A percentile compares a stretch with the other conserved stretches of the same genome.
These are phyloP conservation scores for Isoetes taiwanensis DNA, from an alignment of 75 land plant species.

Conservation along the genomic window DNA sequence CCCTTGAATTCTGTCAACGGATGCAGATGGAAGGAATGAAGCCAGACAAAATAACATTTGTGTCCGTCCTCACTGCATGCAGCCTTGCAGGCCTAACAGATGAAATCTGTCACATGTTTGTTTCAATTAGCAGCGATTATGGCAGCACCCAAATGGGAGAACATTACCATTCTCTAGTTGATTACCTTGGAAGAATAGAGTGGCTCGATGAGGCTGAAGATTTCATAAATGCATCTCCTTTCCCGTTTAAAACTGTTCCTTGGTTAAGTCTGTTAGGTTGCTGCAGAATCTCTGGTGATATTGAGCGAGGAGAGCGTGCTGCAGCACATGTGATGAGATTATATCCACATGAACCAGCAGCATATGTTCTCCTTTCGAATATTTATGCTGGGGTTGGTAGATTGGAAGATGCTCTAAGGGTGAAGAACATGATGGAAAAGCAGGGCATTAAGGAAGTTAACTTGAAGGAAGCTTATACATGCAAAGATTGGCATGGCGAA, in stretches of 20 bases:
- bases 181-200: constrained; percentile 20
- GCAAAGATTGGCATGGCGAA: too few species aligned
- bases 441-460: constrained; percentile 14
- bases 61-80: not conserved
- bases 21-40: not conserved
- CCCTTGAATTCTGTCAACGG: not conserved
- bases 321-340: constrained; percentile 7
- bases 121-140: constrained; percentile 8
- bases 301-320: constrained; percentile 16
- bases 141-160: constrained; percentile 6
- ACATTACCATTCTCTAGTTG: constrained; percentile 35
- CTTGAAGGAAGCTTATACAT: too few species aligned
- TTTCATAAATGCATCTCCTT: constrained; percentile 11
- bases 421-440: constrained; percentile 14
- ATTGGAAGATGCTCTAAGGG: constrained; percentile 13
- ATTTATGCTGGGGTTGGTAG: constrained; percentile 14
- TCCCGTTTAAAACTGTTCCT: constrained; percentile 10
- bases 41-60: not conserved
- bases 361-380: constrained; percentile 18
- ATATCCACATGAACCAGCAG: not conserved
- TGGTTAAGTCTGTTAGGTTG: constrained; percentile 22
- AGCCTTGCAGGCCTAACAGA: not conserved
- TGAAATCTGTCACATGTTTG: constrained; percentile 4
- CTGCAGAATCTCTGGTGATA: constrained; percentile 18
- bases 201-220: constrained; percentile 11